These are phyloP conservation scores for Lachnellula willkommii DNA, from an alignment of 2,329 filamentous ascomycete genomes.

Conservation along the genomic window DNA sequence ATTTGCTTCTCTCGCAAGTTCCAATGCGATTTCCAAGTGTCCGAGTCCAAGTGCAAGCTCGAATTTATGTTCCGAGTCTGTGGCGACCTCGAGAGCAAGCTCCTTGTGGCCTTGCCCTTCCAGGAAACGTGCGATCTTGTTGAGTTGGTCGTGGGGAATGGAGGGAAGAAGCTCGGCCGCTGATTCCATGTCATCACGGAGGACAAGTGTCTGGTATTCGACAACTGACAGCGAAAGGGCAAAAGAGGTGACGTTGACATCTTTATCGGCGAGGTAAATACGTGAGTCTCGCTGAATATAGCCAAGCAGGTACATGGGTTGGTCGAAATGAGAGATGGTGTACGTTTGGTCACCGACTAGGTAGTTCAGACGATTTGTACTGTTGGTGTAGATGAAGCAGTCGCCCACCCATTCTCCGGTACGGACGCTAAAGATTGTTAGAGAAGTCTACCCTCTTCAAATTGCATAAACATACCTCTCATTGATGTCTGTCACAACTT, in stretches of 20 bases:
- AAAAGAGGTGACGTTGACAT: slow-evolving; percentile 87
- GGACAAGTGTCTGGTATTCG: slow-evolving; percentile 93
- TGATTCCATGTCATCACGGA: slow-evolving; percentile 88
- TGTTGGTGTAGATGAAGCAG: slow-evolving; percentile 98
- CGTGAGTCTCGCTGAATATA: slow-evolving; percentile 94
- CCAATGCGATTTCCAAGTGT: slow-evolving; percentile 77
- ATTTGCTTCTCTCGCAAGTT: slow-evolving; percentile 76
- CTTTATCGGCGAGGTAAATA: slow-evolving; percentile 93
- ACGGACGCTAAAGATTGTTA: slow-evolving; percentile 56
- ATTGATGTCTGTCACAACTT: slow-evolving; percentile 91
- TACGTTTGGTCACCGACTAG: slow-evolving; percentile 97
- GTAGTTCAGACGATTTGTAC: slow-evolving; percentile 94
- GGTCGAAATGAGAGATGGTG: slow-evolving; percentile 94
- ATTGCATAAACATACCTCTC: slow-evolving; percentile 58
- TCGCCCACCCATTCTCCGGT: slow-evolving; percentile 98
- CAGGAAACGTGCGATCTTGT: slow-evolving; percentile 96
- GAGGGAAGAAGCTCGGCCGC: slow-evolving; percentile 78
- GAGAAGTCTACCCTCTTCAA: background rate
- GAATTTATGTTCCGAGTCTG: slow-evolving; percentile 93
- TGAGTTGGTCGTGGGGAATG: slow-evolving; percentile 88
- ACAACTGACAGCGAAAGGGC: slow-evolving; percentile 85
- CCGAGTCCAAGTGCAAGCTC: slow-evolving; percentile 81
- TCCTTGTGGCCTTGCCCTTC: slow-evolving; percentile 98
- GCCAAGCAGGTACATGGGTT: slow-evolving; percentile 88
- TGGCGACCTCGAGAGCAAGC: slow-evolving; percentile 87